A percentile compares a stretch with the other conserved stretches of the same genome.
Conservation (phyloP, 768 basidiomycete species). For the Russula abietina region DNA sequence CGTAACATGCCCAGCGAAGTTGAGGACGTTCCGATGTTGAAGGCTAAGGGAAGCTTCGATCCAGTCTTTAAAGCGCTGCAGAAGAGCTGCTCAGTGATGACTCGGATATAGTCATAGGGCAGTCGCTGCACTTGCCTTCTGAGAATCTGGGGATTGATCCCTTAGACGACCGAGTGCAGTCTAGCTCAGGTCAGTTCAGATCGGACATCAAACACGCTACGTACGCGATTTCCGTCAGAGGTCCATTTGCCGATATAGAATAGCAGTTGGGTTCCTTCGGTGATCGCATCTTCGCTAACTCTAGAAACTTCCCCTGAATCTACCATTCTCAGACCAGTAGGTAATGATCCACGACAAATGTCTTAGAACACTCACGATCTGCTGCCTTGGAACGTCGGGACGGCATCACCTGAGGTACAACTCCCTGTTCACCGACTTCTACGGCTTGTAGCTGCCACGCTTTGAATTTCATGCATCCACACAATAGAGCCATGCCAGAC, state of each 20-base stretch:
- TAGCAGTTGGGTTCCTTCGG: conserved; percentile 37
- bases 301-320: conserved; percentile 32
- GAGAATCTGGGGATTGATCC: conserved; percentile 10
- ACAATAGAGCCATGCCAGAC: not conserved
- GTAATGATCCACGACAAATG: not conserved
- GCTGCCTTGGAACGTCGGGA: not conserved
- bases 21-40: conserved; percentile 38
- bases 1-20: conserved; percentile 36
- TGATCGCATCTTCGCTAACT: conserved; percentile 30
- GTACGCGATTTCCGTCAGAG: conserved; percentile 33
- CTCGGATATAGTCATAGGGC: not conserved
- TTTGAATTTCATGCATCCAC: not conserved
- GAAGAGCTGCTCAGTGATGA: not conserved
- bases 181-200: conserved; percentile 5
- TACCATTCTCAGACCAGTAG: not conserved
- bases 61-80: conserved; percentile 40
- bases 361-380: conserved; percentile 4
- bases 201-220: conserved; percentile 24
- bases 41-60: conserved; percentile 40
- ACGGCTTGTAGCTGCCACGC: not conserved
- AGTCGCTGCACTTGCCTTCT: conserved; percentile 5
- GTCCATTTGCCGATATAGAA: conserved; percentile 41
- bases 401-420: not conserved
- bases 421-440: not conserved
- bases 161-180: conserved; percentile 12